Percentiles rank a stretch among this genome's conserved stretches.
Evolutionary conservation across 2,329 filamentous ascomycete genomes (phyloP).

Genomic region (Fusarium acutatum): DNA sequence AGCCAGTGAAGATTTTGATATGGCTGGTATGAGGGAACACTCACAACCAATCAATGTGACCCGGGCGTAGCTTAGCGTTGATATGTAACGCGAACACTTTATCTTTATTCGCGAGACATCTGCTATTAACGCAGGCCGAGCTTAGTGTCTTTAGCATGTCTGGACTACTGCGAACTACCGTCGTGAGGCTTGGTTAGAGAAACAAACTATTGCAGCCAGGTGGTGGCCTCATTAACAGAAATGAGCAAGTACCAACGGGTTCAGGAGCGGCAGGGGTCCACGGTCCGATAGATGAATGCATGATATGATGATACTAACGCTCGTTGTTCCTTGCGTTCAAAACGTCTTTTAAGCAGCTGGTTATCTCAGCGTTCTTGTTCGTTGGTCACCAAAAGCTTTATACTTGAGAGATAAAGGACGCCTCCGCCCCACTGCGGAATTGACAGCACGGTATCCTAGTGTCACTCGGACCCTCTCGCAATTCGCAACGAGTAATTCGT

Average conservation of each 20-base stretch:
- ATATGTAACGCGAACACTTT: background rate
- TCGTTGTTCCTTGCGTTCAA: rapidly evolving
- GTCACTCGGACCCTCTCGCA: background rate
- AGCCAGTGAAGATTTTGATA: no score
- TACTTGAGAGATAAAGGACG: background rate
- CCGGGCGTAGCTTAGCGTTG: background rate
- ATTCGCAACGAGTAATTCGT: background rate
- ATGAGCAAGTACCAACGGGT: background rate
- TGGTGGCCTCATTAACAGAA: background rate
- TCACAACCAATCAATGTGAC: no score
- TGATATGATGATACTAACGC: rapidly evolving
- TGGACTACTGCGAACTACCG: background rate
- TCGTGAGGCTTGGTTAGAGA: background rate
- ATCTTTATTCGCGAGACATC: background rate
- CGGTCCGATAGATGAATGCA: background rate
- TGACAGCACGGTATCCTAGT: background rate
- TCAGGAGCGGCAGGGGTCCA: background rate
- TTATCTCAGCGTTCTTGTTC: no score
- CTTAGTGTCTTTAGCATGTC: background rate
- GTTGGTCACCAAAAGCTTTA: rapidly evolving
- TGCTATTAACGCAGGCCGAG: background rate
- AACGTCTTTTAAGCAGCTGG: rapidly evolving
- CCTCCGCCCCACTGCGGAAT: background rate
- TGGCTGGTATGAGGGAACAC: background rate
- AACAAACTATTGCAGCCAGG: no score